Conservation (phyloP, 331 rosid species). For the Acacia pycnantha region DNA sequence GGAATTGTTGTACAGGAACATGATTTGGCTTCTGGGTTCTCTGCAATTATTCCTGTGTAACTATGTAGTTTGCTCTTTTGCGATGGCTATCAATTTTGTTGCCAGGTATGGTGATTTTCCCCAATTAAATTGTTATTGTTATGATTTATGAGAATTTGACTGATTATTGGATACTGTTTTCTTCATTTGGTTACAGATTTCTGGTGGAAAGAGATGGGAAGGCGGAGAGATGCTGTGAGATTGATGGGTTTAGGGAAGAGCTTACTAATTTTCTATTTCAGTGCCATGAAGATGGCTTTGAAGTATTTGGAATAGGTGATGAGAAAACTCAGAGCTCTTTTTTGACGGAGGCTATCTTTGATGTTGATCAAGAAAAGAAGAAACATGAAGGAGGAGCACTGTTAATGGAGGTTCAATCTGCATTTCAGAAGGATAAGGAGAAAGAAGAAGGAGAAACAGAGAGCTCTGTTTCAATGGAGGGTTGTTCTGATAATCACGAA, state of each 20-base stretch:
- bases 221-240: conserved; percentile 18
- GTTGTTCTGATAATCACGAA: not conserved
- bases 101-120: conserved; percentile 46
- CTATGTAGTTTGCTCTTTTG: conserved; percentile 35
- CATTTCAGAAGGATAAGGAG: not conserved
- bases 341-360: conserved; percentile 5
- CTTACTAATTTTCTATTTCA: conserved; percentile 28
- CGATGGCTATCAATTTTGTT: conserved; percentile 36
- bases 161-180: not conserved
- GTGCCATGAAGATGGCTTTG: conserved; percentile 21
- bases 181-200: conserved; percentile 40
- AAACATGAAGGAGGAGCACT: not conserved
- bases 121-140: not conserved
- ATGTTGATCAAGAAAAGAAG: not conserved
- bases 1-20: conserved; percentile 41
- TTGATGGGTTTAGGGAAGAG: conserved; percentile 38
- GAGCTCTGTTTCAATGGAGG: not conserved
- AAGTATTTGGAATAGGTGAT: conserved; percentile 13
- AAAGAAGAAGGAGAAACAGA: not conserved
- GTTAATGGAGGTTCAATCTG: not conserved
- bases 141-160: not conserved
- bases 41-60: conserved; percentile 35
- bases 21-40: conserved; percentile 43
- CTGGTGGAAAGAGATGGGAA: conserved; percentile 30
- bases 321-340: not conserved